Base-by-base conservation (phyloP, 2,329 filamentous ascomycete genomes). In the Colletotrichum cordylinicola region DNA sequence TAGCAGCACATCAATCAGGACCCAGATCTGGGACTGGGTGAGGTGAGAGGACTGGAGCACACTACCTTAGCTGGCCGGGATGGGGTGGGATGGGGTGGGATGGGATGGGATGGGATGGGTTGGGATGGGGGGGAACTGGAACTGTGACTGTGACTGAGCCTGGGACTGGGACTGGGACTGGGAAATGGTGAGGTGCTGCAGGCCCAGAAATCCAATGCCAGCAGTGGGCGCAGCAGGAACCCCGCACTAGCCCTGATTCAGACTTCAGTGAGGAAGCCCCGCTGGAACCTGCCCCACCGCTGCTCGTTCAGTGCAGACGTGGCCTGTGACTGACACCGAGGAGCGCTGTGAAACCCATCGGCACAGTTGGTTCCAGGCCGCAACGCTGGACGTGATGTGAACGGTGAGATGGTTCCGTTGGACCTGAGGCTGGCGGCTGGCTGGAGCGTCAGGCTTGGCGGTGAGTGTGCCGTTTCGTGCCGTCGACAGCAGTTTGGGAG, bases 231-330 rank as follows among this genome's bases (percentile, higher is more conserved):
- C 74, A 73, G 70, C 74, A 69, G 48, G 70, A 76, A 76, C 74
- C 74, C 74, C 74, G 74, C 74, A 76, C 74, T 76, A 76, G 74
- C 74, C 73, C 70, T 76, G 74, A 74, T 74, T 76, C 74, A 27
- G 4, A 27, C 24, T 27, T 27, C 24, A 74, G 74, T 65, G 61
- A 43, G 61, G 8, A 39, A 24, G 16, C 64, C 60, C 70, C 70
- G 62, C 64, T 65, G 58, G 24, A 65, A 61, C 39, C 39, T 64
- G 74, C 64, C 64, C 74, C 65, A 48, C 70, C 37, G 35, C 58
- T 48, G 15, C 55, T 31, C 29, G n/a, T 31, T 48, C 48, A 55
- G 70, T 67, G 58, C 70, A 68, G 73, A 75, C 64, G 64, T 75
- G 73, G 66, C 73, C 68, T 24, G 68, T 71, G 29, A 55, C 58